Percentiles rank a stretch among this genome's conserved stretches.
These are phyloP conservation scores for Trifolium pratense DNA, from an alignment of 306 rosid genomes.

Conservation along the genomic window DNA sequence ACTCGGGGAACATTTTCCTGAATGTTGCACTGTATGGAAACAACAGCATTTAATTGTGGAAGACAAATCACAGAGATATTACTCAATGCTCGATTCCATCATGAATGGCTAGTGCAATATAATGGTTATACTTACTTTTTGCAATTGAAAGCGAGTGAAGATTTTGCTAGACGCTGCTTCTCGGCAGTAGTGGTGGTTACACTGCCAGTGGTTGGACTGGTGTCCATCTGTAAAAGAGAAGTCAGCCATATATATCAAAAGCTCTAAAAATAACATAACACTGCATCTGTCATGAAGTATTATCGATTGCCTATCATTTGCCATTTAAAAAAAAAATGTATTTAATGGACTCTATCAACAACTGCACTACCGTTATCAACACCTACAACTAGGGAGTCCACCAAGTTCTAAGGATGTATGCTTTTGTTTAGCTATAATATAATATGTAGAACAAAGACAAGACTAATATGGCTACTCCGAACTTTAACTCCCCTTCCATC, in stretches of 20 bases:
- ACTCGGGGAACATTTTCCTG: conserved; percentile 91
- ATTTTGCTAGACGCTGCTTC: conserved; percentile 91
- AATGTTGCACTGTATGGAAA: conserved; percentile 68
- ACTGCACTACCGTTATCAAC: conserved; percentile 6
- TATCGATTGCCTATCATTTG: background rate
- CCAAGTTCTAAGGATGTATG: background rate
- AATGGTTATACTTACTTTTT: conserved; percentile 68
- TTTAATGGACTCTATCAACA: conserved; percentile 19
- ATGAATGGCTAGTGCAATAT: background rate
- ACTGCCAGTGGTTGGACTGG: conserved; percentile 96
- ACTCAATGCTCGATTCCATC: background rate
- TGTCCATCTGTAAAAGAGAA: conserved; percentile 79
- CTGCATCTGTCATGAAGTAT: conserved; percentile 1
- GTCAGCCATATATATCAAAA: conserved; percentile 10
- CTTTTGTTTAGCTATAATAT: conserved; percentile 10
- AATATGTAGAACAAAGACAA: conserved; percentile 16
- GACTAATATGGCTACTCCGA: background rate
- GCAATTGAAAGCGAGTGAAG: conserved; percentile 87
- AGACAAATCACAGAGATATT: conserved; percentile 21
- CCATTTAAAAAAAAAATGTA: background rate
- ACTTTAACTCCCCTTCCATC: conserved; percentile 18
- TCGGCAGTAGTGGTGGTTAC: conserved; percentile 79
- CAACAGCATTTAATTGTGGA: conserved; percentile 28
- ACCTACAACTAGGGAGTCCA: conserved; percentile 4
- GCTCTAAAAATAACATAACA: conserved; percentile 21